A percentile compares a stretch with the other conserved stretches of the same genome.
These are phyloP conservation scores for Teunomyces cretensis DNA, from an alignment of 805 yeast species.

Conservation along the genomic window DNA sequence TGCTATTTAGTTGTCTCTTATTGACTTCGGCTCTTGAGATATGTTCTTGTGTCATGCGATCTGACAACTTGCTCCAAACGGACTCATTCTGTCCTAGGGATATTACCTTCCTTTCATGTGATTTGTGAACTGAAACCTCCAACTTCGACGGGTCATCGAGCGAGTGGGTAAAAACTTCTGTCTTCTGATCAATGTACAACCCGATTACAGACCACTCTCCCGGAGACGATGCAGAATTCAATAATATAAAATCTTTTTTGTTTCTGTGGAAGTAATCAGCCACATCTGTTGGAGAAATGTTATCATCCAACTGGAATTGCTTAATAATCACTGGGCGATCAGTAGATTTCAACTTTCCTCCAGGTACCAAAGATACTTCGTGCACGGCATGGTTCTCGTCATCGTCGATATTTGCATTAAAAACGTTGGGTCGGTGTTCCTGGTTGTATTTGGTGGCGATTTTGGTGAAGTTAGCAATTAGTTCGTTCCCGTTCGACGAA, in stretches of 20 bases:
- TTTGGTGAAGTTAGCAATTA: conserved; percentile 64
- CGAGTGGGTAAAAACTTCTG: conserved; percentile 61
- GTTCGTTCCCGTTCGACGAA: conserved; percentile 60
- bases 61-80: conserved; percentile 57
- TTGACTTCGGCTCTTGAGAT: conserved; percentile 31
- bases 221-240: conserved; percentile 79
- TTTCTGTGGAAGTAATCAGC: conserved; percentile 45
- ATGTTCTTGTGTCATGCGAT: conserved; percentile 42
- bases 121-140: conserved; percentile 26
- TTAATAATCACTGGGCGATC: conserved; percentile 1
- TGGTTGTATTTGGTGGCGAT: conserved; percentile 41
- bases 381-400: conserved; percentile 21
- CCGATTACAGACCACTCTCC: conserved; percentile 91
- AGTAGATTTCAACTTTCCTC: conserved; percentile 8
- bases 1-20: conserved; percentile 11
- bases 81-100: conserved; percentile 15
- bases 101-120: conserved; percentile 8
- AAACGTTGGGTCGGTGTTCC: conserved; percentile 14
- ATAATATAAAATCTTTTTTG: conserved; percentile 52
- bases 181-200: conserved; percentile 46
- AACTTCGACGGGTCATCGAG: conserved; percentile 39
- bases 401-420: background rate
- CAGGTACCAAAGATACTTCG: conserved; percentile 15
- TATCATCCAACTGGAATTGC: conserved; percentile 7
- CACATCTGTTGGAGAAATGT: conserved; percentile 42